phyloP scores from a whole-genome alignment of 768 basidiomycete species.

The Amanita fuliginea region DNA sequence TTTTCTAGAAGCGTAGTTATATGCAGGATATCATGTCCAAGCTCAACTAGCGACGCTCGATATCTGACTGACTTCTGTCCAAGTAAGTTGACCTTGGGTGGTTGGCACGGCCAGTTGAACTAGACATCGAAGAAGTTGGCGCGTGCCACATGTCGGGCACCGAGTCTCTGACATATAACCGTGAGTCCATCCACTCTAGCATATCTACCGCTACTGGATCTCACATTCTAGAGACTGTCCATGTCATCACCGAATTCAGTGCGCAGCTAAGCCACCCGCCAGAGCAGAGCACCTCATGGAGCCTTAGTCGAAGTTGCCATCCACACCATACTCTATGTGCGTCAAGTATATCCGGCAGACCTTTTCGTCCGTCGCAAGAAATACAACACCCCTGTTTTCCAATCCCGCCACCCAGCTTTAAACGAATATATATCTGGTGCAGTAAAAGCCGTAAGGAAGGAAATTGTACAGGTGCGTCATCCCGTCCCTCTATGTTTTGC shows the following conservation, averaged over 20 bases:
- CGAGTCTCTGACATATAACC: conserved; percentile 20
- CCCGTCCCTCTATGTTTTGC: not conserved
- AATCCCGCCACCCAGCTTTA: conserved; percentile 84
- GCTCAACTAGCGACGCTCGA: too few relatives aligned
- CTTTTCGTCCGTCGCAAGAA: conserved; percentile 83
- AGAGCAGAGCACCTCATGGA: not conserved
- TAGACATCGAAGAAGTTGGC: too few relatives aligned
- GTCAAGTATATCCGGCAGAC: conserved; percentile 83
- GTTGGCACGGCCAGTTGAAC: too few relatives aligned
- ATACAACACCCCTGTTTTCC: conserved; percentile 85
- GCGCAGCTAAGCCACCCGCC: conserved; percentile 13
- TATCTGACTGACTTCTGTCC: too few relatives aligned
- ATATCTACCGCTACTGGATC: not conserved
- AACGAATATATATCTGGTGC: conserved; percentile 88
- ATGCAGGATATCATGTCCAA: too few relatives aligned
- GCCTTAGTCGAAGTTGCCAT: conserved; percentile 86
- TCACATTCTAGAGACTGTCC: conserved; percentile 39
- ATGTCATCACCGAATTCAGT: conserved; percentile 67
- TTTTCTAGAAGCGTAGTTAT: conserved; percentile 10
- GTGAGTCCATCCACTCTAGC: conserved; percentile 11
- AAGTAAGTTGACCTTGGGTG: too few relatives aligned
- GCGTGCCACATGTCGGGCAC: too few relatives aligned
- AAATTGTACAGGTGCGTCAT: conserved; percentile 48
- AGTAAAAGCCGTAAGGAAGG: conserved; percentile 70
- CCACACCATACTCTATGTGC: conserved; percentile 84